Conservation (phyloP, 495 filamentous ascomycete genomes). For the Cetradonia linearis region DNA sequence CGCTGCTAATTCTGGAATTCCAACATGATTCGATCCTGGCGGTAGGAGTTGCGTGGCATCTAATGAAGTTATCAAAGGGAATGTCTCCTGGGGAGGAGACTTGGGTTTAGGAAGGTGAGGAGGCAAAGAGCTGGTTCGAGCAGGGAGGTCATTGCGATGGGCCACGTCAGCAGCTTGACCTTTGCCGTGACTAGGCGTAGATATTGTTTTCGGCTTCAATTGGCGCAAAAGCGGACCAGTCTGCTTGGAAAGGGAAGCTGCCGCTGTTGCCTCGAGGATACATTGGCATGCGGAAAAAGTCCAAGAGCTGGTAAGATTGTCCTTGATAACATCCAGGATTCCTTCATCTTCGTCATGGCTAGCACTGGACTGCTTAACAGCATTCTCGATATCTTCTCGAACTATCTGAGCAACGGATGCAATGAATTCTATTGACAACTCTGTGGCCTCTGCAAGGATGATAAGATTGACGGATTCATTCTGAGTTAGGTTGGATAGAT, state of each 20-base stretch:
- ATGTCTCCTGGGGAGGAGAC: conserved; percentile 1
- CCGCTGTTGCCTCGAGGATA: conserved; percentile 65
- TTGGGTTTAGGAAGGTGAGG: conserved; percentile 12
- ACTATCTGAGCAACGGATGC: conserved; percentile 65
- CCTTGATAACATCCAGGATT: conserved; percentile 7
- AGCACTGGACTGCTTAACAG: conserved; percentile 3
- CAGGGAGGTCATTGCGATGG: conserved; percentile 28
- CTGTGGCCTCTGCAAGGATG: conserved; percentile 70
- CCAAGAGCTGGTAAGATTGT: conserved; percentile 74
- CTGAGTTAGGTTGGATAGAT: conserved; percentile 5
- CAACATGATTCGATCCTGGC: conserved; percentile 42
- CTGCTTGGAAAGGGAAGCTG: conserved; percentile 41
- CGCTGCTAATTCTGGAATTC: conserved; percentile 74
- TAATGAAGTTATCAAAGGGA: conserved; percentile 11
- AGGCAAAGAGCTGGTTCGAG: conserved; percentile 38
- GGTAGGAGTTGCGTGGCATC: conserved; percentile 17
- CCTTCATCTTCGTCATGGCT: conserved; percentile 21
- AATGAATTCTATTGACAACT: conserved; percentile 69
- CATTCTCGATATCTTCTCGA: conserved; percentile 54
- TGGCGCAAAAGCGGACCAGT: conserved; percentile 20
- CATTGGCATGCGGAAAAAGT: conserved; percentile 69
- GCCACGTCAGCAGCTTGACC: background rate
- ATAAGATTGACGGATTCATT: conserved; percentile 63
- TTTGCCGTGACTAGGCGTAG: conserved; percentile 30
- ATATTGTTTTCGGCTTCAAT: conserved; percentile 18